Evolutionary conservation across 164 flowering plant genomes (phyloP).

Genomic region (Platanus orientalis): DNA sequence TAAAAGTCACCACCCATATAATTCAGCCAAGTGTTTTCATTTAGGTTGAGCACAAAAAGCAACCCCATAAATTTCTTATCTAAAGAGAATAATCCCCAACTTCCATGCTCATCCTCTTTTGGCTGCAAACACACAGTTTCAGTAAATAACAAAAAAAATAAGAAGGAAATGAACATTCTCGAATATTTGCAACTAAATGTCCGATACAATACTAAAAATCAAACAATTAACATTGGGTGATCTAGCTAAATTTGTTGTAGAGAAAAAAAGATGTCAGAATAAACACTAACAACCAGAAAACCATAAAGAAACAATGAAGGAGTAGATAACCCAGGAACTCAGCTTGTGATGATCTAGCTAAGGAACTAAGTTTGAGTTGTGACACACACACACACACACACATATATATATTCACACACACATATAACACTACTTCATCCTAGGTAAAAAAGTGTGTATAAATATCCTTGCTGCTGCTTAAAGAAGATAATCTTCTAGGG

Average conservation of each 20-base stretch:
- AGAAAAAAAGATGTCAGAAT: too few relatives aligned
- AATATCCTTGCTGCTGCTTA: too few relatives aligned
- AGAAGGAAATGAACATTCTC: background rate
- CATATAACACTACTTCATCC: too few relatives aligned
- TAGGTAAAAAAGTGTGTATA: too few relatives aligned
- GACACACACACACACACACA: too few relatives aligned
- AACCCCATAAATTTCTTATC: slow-evolving; percentile 55
- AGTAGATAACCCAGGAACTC: too few relatives aligned
- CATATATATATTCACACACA: too few relatives aligned
- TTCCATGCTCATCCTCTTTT: slow-evolving; percentile 56
- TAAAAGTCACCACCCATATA: slow-evolving; percentile 68
- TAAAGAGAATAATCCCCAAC: slow-evolving; percentile 53
- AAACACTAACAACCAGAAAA: too few relatives aligned
- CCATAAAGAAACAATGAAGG: too few relatives aligned
- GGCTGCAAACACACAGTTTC: slow-evolving; percentile 41
- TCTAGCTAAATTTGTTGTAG: background rate
- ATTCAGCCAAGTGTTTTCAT: slow-evolving; percentile 71
- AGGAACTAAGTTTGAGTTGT: too few relatives aligned
- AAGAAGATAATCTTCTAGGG: too few relatives aligned
- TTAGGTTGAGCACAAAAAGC: slow-evolving; percentile 80
- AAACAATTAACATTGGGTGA: background rate
- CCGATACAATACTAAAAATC: background rate
- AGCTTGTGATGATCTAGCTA: too few relatives aligned
- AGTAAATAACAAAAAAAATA: slow-evolving; percentile 1
- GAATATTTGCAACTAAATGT: background rate